Evolutionary conservation across 495 filamentous ascomycete genomes (phyloP), one percentile per base, ranked within the genome.

Genomic region (Penicillium bovifimosum): DNA sequence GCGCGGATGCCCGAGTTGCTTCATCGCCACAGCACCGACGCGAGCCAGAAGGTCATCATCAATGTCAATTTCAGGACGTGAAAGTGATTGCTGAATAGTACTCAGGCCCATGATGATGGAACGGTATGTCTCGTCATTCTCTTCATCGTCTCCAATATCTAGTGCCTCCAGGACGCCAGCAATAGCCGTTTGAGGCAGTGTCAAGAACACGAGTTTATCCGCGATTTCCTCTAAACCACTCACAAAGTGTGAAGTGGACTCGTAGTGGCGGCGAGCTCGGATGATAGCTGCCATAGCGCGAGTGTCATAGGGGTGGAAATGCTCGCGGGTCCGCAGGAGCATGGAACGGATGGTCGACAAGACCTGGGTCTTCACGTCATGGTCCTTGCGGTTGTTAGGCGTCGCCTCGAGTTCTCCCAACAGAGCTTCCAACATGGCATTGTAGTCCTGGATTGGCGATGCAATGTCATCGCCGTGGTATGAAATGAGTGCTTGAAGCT

Each of bases 291-390:
- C 73, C 40, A 95, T 74, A 1, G 83, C 80, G 2, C 78, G 76
- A 0, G 82, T 74, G 18, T 86, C 81, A 65, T 86, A 86, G 1
- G 76, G 76, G 24, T 80, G 71, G 60, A 90, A 87, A 38, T 78
- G 75, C 16, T 79, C 74, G 14, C 79, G 78, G 53, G 85, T 82
- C 55, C 86, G 79, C 45, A 79, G 77, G 38, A 93, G 79, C 57
- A 96, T 79, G 17, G 88, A 76, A 49, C 88, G 86, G 55, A 96
- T 81, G 2, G 90, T 91, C 2, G 85, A 78, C 16, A 96, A 73
- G 6, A 87, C 85, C 65, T 96, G 91, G 6, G 87, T 86, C 66
- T 91, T 91, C 49, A 92, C 78, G 48, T 95, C 90, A 20, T 66
- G 63, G 14, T 66, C 63, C 44, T 66, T 66, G 27, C 63, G 63